A percentile compares a stretch with the other conserved stretches of the same genome.
phyloP scores from a whole-genome alignment of 2,329 filamentous ascomycete genomes.

The Talaromyces albobiverticillius region DNA sequence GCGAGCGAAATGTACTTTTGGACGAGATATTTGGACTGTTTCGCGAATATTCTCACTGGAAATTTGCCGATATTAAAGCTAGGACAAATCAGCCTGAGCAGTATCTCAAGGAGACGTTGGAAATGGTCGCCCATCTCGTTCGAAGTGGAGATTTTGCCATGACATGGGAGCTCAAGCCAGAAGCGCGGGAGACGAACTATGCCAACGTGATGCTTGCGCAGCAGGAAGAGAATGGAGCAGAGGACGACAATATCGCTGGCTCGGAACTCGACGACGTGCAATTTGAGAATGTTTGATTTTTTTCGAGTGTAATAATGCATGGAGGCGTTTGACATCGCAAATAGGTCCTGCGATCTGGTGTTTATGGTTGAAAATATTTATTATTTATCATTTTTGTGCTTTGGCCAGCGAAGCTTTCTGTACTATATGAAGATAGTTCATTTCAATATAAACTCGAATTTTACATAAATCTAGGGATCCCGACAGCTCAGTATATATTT shows the following conservation, averaged over 20 bases:
- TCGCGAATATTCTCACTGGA: constrained; percentile 85
- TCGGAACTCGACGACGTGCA: constrained; percentile 66
- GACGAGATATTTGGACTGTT: constrained; percentile 83
- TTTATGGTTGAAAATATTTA: background rate
- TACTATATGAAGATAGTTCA: background rate
- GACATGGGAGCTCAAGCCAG: constrained; percentile 75
- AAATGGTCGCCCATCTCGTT: constrained; percentile 77
- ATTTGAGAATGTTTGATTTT: constrained; percentile 71
- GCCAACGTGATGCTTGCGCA: constrained; percentile 41
- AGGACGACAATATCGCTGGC: constrained; percentile 48
- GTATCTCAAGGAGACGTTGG: constrained; percentile 83
- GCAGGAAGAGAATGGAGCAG: constrained; percentile 51
- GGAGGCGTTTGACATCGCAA: constrained; percentile 8
- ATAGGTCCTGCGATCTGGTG: background rate
- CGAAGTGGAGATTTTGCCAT: constrained; percentile 82
- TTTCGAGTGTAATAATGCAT: background rate
- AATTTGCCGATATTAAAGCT: constrained; percentile 79
- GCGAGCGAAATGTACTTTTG: constrained; percentile 82
- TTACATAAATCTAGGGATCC: no score
- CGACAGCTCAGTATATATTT: no score
- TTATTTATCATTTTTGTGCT: background rate
- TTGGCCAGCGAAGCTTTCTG: background rate
- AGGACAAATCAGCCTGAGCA: constrained; percentile 82
- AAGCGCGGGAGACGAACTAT: constrained; percentile 59
- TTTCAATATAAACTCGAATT: background rate